Evolutionary conservation across 495 filamentous ascomycete species (phyloP), one percentile per base, ranked within the genome.

Genomic region (Penicillium alfredii): DNA sequence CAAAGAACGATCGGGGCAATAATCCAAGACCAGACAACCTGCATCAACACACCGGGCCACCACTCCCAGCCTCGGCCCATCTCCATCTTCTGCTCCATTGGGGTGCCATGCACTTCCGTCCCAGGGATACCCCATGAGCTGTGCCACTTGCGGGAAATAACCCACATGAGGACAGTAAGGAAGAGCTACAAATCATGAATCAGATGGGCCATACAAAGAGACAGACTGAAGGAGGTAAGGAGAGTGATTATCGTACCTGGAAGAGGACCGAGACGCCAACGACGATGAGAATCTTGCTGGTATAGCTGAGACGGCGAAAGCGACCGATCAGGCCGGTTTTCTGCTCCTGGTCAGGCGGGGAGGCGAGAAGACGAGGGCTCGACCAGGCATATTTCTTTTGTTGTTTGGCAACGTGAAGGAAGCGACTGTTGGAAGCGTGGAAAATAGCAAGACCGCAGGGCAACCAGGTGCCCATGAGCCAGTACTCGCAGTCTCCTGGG

Each of bases 401-500:
- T 2, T 49, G 45, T 44, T 64, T 72, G 38, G 78, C 77, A 37
- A 82, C 63, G 36, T 78, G 63, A n/a, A 84, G 65, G 49, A 85
- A 77, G 38, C 77, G 77, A 43, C 62, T 71, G 54, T 82, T 82
- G 25, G 73, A 72, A 25, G 75, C 83, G 47, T 86, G 81, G 58
- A 86, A 87, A 2, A 84, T 57, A 11, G 77, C 81, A 43, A 86
- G 73, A 17, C 83, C 82, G 16, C 78, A 70, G 3, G 83, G 83
- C 19, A 86, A 64, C 54, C 75, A 81, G 26, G 77, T 70, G 33
- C 78, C 72, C 83, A 88, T 88, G 51, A 85, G 68, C 80, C 82
- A 88, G 58, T 72, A 88, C 50, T 84, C 71, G 11, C 60, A 50
- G 18, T 62, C 61, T 30, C 77, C 80, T 0, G 77, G 75, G 36